Evolutionary conservation across 148 eudicot species (phyloP).

Genomic region (Fagopyrum tataricum): DNA sequence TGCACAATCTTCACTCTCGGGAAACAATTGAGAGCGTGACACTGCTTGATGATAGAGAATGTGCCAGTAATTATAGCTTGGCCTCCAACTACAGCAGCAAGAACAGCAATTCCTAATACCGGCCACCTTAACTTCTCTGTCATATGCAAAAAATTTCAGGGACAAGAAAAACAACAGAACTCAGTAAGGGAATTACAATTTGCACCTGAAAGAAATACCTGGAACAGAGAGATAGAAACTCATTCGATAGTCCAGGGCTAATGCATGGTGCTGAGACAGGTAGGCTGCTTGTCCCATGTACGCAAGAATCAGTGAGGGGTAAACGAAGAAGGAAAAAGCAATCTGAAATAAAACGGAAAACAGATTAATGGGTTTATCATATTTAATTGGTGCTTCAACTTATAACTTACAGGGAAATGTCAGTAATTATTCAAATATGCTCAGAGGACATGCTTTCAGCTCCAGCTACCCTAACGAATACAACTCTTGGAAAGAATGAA

Average conservation of each 20-base stretch:
- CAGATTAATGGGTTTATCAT: not conserved
- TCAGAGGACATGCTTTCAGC: not conserved
- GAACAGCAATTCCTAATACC: conserved; percentile 71
- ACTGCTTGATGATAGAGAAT: conserved; percentile 91
- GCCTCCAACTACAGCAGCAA: conserved; percentile 95
- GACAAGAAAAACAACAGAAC: not conserved
- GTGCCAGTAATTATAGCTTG: conserved; percentile 98
- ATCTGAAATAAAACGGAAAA: conserved; percentile 34
- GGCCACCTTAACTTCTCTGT: conserved; percentile 91
- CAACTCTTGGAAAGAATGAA: not conserved
- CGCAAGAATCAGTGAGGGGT: conserved; percentile 91
- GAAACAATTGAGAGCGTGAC: conserved; percentile 83
- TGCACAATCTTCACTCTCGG: conserved; percentile 86
- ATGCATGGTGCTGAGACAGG: conserved; percentile 64
- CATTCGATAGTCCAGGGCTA: conserved; percentile 37
- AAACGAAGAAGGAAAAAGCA: conserved; percentile 75
- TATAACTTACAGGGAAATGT: no score
- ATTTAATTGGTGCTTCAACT: not conserved
- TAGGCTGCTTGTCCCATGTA: conserved; percentile 99
- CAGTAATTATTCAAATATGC: no score
- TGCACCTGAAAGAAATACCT: conserved; percentile 27
- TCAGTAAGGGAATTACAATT: not conserved
- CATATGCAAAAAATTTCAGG: not conserved
- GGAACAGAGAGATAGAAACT: conserved; percentile 98
- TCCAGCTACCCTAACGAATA: not conserved